Evolutionary conservation across 768 basidiomycete species (phyloP).

Genomic region (Grammothele lineata): DNA sequence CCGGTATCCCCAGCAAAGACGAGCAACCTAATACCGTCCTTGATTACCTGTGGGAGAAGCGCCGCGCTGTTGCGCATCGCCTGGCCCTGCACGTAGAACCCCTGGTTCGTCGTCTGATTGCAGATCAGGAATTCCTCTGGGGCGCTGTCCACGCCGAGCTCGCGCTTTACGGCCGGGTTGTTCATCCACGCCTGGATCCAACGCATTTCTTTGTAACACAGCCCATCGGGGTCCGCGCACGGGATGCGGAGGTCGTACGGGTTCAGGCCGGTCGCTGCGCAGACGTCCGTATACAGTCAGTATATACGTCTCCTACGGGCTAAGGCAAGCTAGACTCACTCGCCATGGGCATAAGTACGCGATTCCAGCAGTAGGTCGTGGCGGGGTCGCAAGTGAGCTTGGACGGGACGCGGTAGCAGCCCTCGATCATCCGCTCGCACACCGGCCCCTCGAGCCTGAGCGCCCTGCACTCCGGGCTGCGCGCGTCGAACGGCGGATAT

Average conservation of each 20-base stretch:
- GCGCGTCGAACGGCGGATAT: constrained; percentile 29
- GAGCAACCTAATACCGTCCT: constrained; percentile 46
- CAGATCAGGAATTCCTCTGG: constrained; percentile 31
- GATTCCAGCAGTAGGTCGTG: constrained; percentile 65
- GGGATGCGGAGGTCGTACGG: constrained; percentile 46
- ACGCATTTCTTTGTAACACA: constrained; percentile 38
- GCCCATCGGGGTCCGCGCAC: constrained; percentile 38
- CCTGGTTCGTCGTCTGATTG: constrained; percentile 38
- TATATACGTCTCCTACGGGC: too few species aligned
- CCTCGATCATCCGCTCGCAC: constrained; percentile 69
- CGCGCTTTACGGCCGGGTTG: constrained; percentile 39
- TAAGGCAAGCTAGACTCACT: too few species aligned
- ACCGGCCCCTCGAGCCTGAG: constrained; percentile 63
- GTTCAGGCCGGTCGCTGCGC: constrained; percentile 50
- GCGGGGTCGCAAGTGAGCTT: constrained; percentile 72
- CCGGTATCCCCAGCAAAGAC: constrained; percentile 32
- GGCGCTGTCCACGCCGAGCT: constrained; percentile 34
- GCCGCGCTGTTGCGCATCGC: constrained; percentile 46
- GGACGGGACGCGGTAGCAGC: constrained; percentile 61
- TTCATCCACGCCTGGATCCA: constrained; percentile 54
- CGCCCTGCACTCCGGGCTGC: constrained; percentile 61
- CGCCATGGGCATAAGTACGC: constrained; percentile 54
- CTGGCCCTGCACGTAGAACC: constrained; percentile 44
- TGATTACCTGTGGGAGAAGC: constrained; percentile 44
- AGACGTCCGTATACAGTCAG: too few species aligned